Percentiles rank a stretch among this genome's conserved stretches.
Evolutionary conservation across 306 rosid genomes (phyloP).

Genomic region (Fragaria iinumae): DNA sequence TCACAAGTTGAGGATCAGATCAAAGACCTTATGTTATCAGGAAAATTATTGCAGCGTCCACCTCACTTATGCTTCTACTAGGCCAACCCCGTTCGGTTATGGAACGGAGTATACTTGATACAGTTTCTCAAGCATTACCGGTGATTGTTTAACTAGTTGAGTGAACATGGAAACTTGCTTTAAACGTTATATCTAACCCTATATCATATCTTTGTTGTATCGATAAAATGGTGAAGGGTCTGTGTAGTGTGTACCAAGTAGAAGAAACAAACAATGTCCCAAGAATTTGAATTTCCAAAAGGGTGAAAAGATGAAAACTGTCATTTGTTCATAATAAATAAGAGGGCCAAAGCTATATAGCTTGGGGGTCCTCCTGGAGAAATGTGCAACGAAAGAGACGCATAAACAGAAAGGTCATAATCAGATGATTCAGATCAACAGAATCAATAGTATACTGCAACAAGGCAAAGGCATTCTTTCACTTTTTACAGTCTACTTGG

Average conservation of each 20-base stretch:
- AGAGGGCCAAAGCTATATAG: not conserved
- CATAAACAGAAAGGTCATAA: constrained; percentile 37
- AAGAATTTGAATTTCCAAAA: not conserved
- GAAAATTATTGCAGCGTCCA: too few species aligned
- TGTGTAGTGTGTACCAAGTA: not conserved
- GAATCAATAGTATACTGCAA: constrained; percentile 30
- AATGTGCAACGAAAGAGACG: constrained; percentile 23
- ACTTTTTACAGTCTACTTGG: not conserved
- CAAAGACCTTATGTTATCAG: too few species aligned
- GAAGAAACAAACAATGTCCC: not conserved
- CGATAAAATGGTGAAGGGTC: too few species aligned
- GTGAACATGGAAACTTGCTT: too few species aligned
- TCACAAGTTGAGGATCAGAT: too few species aligned
- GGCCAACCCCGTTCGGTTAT: too few species aligned
- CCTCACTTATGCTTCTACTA: too few species aligned
- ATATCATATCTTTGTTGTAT: too few species aligned
- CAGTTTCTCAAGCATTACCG: too few species aligned
- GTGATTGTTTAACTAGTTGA: too few species aligned
- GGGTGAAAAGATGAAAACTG: not conserved
- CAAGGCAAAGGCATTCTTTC: constrained; percentile 25
- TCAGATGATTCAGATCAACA: constrained; percentile 36
- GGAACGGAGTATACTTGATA: too few species aligned
- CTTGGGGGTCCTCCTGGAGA: constrained; percentile 10
- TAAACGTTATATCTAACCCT: too few species aligned
- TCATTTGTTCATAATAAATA: not conserved